A percentile compares a stretch with the other conserved stretches of the same genome.
Conservation (phyloP, 441 rosid species). For the Gossypium trilobum region DNA sequence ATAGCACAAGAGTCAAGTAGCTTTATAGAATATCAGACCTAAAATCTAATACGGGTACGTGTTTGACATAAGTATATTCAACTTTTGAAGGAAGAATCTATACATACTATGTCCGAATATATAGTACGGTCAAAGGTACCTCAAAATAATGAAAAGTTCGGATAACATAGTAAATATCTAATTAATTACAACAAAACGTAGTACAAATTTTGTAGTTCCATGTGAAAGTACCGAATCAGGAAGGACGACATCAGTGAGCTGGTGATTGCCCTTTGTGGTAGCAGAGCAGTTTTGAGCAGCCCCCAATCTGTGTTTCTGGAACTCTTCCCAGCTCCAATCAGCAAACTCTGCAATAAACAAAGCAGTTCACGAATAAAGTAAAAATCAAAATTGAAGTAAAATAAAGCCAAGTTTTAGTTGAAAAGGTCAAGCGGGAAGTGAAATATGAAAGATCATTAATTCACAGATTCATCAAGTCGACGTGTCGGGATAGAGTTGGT, state of each 20-base stretch:
- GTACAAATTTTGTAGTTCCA: neutral
- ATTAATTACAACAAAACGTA: neutral
- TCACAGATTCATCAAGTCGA: neutral
- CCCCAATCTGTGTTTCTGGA: conserved; percentile 67
- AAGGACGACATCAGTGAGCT: conserved; percentile 44
- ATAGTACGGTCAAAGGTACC: neutral
- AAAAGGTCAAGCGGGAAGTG: no score
- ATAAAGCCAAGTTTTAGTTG: no score
- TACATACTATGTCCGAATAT: neutral
- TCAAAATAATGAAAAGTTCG: neutral
- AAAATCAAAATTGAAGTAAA: neutral
- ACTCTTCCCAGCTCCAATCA: conserved; percentile 90
- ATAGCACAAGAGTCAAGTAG: neutral
- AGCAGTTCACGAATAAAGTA: neutral
- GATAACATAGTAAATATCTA: neutral
- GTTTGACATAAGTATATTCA: no score
- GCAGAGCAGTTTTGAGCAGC: conserved; percentile 97
- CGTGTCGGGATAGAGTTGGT: neutral
- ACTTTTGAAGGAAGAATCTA: no score
- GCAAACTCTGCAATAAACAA: conserved; percentile 47
- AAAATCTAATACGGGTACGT: no score
- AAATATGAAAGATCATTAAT: no score
- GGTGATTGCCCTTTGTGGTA: conserved; percentile 66
- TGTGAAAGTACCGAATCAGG: conserved; percentile 41
- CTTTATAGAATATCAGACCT: no score